A percentile compares a stretch with the other conserved stretches of the same genome.
phyloP scores from a whole-genome alignment of 2,329 filamentous ascomycete genomes.

The Calonectria fujianensis region DNA sequence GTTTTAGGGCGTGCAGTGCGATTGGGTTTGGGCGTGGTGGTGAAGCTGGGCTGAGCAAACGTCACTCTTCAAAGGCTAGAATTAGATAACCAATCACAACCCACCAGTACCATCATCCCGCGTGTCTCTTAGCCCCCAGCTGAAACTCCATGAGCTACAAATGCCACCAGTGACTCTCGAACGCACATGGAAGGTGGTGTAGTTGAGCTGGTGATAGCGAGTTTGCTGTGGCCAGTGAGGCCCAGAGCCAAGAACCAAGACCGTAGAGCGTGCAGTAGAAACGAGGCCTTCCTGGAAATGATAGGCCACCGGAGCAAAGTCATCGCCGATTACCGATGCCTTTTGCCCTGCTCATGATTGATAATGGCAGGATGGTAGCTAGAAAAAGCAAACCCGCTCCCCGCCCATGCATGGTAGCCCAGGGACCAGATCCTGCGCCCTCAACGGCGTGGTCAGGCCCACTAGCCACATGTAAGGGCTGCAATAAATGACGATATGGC shows the following conservation, averaged over 20 bases:
- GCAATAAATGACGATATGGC: background rate
- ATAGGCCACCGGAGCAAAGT: background rate
- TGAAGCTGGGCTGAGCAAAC: constrained; percentile 32
- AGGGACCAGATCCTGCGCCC: constrained; percentile 29
- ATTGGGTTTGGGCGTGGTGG: constrained; percentile 27
- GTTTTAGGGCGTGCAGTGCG: constrained; percentile 31
- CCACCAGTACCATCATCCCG: constrained; percentile 34
- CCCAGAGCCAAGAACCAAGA: background rate
- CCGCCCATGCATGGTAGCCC: constrained; percentile 3
- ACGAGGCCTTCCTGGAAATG: background rate
- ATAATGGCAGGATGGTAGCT: background rate
- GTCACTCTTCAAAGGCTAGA: constrained; percentile 24
- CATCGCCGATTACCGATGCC: constrained; percentile 17
- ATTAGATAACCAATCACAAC: constrained; percentile 38
- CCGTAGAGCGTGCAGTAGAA: background rate
- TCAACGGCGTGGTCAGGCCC: constrained; percentile 2
- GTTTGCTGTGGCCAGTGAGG: background rate
- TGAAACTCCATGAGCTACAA: constrained; percentile 17
- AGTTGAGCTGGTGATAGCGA: background rate
- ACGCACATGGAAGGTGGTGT: constrained; percentile 4
- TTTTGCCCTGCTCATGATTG: background rate
- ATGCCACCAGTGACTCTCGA: constrained; percentile 18
- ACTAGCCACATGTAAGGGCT: constrained; percentile 12
- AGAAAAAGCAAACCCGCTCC: constrained; percentile 19
- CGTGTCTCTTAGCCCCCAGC: constrained; percentile 26